A percentile compares a stretch with the other conserved stretches of the same genome.
phyloP scores from a whole-genome alignment of 176 grass and related monocot genomes.

The Eragrostis nindensis region DNA sequence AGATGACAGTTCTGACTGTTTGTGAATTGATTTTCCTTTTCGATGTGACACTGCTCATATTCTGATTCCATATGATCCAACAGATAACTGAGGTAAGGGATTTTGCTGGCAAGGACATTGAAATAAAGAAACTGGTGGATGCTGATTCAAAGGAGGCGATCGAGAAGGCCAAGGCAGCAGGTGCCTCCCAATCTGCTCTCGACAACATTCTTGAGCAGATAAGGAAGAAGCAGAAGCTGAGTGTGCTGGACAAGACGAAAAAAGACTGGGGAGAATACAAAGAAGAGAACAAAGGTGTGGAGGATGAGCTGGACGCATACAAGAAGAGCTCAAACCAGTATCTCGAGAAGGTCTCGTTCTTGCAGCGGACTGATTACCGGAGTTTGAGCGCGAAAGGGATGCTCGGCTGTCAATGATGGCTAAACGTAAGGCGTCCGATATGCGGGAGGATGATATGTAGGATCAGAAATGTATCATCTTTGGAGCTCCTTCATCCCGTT shows the following conservation, averaged over 20 bases:
- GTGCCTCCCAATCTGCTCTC: constrained; percentile 50
- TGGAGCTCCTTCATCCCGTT: background rate
- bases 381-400: constrained; percentile 96
- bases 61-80: constrained; percentile 12
- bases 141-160: constrained; percentile 88
- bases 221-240: constrained; percentile 96
- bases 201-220: constrained; percentile 90
- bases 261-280: constrained; percentile 99
- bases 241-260: constrained; percentile 97
- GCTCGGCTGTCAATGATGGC: constrained; percentile 69
- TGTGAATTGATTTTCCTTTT: background rate
- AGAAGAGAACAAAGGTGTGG: constrained; percentile 84
- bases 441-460: constrained; percentile 67
- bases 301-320: constrained; percentile 82
- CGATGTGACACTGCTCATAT: constrained; percentile 18
- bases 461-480: constrained; percentile 19
- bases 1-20: background rate
- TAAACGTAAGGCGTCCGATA: constrained; percentile 61
- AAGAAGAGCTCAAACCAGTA: constrained; percentile 99
- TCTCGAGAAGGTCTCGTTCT: constrained; percentile 89
- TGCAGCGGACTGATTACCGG: constrained; percentile 84
- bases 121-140: constrained; percentile 92
- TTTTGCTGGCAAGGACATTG: constrained; percentile 91
- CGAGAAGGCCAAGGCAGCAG: constrained; percentile 70
- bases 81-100: constrained; percentile 91